Base-by-base conservation (phyloP, 768 basidiomycete species). In the Boletus edulis region DNA sequence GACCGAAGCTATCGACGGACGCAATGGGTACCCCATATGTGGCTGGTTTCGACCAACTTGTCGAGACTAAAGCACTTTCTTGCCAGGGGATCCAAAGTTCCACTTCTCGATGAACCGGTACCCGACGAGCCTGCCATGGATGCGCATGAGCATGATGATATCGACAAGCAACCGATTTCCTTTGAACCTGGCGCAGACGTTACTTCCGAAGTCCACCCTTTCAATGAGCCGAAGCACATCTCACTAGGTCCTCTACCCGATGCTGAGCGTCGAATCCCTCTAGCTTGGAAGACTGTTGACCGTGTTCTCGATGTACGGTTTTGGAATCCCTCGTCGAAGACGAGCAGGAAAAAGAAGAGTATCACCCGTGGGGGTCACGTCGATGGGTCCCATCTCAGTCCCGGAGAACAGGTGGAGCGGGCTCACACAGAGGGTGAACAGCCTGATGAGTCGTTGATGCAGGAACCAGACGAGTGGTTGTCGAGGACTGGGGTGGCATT, bases 1-100 rank as follows among this genome's bases (percentile, higher is more conserved):
- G 84, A 78, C 39, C 75, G 87, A 43, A 91, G 93, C 59, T 98
- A 90, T 69, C 76, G 89, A 50, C 82, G 87, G 41, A 74, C 82
- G 12, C 80, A 88, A 67, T 98, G 94, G 94, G 93, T 97, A 2
- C 89, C 93, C 31, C 94, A 98, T 62, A 85, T 88, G 76, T 98
- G 93, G 93, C 76, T 97, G 2, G 75, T 85, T 31, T 81, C 87
- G 11, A 85, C 81, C n/a, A 76, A 82, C 49, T 66, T 72, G n/a
- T 65, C 70, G 12, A 91, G 86, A 65, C 73, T 97, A 55, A 88
- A 86, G 60, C 81, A 90, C 66, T 98, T 96, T 72, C 74, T 95
- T 38, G 60, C 68, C 10, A 75, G 78, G 14, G 92, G 94, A 4
- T 73, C 88, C 1, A 85, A 81, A 64, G 80, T 94, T 14, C 77